phyloP scores from a whole-genome alignment of 176 grass and related monocot genomes.

The Poa annua region DNA sequence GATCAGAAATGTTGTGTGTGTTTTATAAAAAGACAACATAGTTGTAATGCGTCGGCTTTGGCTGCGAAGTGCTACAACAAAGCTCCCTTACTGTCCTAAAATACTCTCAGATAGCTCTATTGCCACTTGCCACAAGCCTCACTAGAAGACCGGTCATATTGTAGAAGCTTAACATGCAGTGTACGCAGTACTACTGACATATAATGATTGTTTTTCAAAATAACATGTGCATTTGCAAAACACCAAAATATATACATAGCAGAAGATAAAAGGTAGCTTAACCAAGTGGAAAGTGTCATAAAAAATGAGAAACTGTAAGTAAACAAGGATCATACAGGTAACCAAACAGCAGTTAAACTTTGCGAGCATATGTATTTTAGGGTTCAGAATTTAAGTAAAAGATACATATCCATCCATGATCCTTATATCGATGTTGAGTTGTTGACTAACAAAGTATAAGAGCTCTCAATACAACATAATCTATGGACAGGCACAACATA shows the following conservation, averaged over 20 bases:
- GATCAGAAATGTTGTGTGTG: neutral
- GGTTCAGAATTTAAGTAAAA: neutral
- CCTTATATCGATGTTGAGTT: neutral
- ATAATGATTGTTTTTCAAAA: constrained; percentile 1
- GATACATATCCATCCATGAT: neutral
- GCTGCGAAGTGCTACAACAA: neutral
- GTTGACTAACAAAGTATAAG: constrained; percentile 3
- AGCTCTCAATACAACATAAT: neutral
- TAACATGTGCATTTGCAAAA: neutral
- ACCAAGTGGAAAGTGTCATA: neutral
- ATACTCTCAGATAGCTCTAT: neutral
- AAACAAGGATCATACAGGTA: neutral
- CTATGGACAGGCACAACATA: neutral
- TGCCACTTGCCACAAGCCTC: neutral
- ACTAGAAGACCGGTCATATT: neutral
- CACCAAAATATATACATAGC: neutral
- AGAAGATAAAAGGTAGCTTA: neutral
- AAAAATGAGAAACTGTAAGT: neutral
- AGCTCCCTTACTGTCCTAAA: neutral
- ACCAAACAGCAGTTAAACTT: constrained; percentile 8
- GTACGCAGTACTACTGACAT: neutral
- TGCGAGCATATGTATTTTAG: neutral
- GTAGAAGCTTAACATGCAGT: neutral
- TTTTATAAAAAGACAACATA: neutral
- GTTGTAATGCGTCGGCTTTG: constrained; percentile 11